Conservation (phyloP, 345 rosid species). For the Syzygium jambos region DNA sequence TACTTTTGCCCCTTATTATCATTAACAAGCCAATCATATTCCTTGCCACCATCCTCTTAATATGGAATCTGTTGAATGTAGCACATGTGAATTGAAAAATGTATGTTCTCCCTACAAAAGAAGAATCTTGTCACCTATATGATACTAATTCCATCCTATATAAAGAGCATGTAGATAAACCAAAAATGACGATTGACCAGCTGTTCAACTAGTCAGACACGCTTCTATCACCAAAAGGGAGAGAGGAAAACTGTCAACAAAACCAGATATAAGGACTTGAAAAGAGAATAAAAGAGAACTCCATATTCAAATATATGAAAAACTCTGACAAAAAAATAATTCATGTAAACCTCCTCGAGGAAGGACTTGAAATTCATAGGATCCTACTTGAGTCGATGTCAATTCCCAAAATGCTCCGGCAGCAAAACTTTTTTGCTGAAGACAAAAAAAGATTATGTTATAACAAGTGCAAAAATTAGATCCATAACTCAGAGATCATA, state of each 20-base stretch:
- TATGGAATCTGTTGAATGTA: too few species aligned
- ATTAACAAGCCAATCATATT: too few species aligned
- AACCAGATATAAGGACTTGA: background rate
- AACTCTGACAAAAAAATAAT: background rate
- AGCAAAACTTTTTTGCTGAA: constrained; percentile 72
- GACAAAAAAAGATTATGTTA: constrained; percentile 1
- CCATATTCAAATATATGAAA: background rate
- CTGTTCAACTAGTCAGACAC: background rate
- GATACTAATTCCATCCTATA: too few species aligned
- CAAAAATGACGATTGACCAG: too few species aligned
- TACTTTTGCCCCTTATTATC: too few species aligned
- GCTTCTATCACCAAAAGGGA: background rate
- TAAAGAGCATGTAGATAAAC: too few species aligned
- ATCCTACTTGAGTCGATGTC: constrained; percentile 90
- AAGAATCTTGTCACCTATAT: too few species aligned
- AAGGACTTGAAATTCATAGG: background rate
- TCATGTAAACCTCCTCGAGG: background rate
- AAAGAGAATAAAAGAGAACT: background rate
- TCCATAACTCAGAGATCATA: background rate
- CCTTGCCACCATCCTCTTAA: too few species aligned
- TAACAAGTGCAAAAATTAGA: background rate
- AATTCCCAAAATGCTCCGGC: constrained; percentile 72
- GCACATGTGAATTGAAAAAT: too few species aligned
- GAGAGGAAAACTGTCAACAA: background rate
- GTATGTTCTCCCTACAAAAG: too few species aligned